Evolutionary conservation across 345 rosid genomes (phyloP), one percentile per base, ranked within the genome.

Genomic region (Linum usitatissimum): DNA sequence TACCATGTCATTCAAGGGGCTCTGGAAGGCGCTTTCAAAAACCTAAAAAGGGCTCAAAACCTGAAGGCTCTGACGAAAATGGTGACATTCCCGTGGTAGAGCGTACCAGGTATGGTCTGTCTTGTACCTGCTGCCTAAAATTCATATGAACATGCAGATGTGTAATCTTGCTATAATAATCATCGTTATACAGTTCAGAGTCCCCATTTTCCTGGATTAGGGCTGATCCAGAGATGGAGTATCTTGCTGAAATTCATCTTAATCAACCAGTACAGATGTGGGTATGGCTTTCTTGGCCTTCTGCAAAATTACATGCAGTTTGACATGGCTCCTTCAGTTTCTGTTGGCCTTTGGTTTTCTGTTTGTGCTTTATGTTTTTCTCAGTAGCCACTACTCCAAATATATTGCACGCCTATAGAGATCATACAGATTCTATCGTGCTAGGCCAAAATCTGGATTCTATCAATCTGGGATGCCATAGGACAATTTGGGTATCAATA

Each of bases 221-320:
- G 79, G 96, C 94, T 57, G 99, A 93, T 71, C 96, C 99, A 36
- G 99, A 93, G 79, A 90, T 93, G 91, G 99, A 93, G 74, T 90
- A 93, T 70, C 84, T 93, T 69, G 85, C 97, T 68, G 99, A 89
- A 81, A 78, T 90, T 79, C 94, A 93, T 71, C 84, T 90, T 72
- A 89, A 86, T 75, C 99, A 93, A 83, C 97, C 99, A 66, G 85
- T 93, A 60, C 99, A 87, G 85, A 93, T 90, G 99, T 93, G 99
- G 97, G 99, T 90, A 86, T 80, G 96, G 55, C 66, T 51, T 68
- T 65, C 30, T 45, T 55, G 53, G 59, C 28, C 14, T 56, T 68
- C 28, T 45, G 51, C 15, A 45, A 45, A 45, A 45, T 45, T 45
- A 45, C 10, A 45, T 45, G 51, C 51, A 10, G 10, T 45, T 45